Base-by-base conservation (phyloP, 345 rosid species). In the Gossypium turneri region DNA sequence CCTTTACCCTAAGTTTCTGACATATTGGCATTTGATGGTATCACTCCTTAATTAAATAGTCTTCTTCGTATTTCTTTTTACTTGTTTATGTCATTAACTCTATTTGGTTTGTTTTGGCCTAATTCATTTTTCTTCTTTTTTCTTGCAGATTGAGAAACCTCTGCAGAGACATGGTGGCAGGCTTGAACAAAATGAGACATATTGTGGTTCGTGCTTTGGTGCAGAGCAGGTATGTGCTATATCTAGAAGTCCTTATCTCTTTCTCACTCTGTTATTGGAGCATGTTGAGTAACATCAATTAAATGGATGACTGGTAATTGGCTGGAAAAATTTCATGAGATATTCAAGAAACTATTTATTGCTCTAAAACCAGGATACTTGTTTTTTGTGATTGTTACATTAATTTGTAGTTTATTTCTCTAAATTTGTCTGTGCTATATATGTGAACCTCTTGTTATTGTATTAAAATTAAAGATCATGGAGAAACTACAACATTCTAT, bases 151-250 rank as follows among this genome's bases (percentile, higher is more conserved):
- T 80, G 93, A 85, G 70, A 87, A 83, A 50, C 87, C 93, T 70
- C 82, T 89, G 72, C 93, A 89, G 81, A 87, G 76, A 71, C 89
- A 89, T 79, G 93, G 93, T 75, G 87, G 90, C 75, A 85, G 93
- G 81, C 93, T 89, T 76, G 90, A 83, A 73, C 89, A 87, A 71
- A 77, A 89, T 64, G 90, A 89, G 74, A 84, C 82, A 19, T 89
- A 84, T 70, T 87, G 93, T 84, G 93, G 90, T 48, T 85, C 90
- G 12, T 89, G 90, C 76, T 89, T 78, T 82, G 90, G 93, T 73
- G 89, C 93, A 66, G 93, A 89, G 83, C 17, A 69, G 75, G 90
- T 85, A 85, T 70, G 56, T 20, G 43, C 27, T 58, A 70, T 27
- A 70, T 52, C 38, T 69, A 8, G 50, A 44, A 27, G 20, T 48